phyloP scores from a whole-genome alignment of 441 rosid genomes.

The Adansonia gregorii region DNA sequence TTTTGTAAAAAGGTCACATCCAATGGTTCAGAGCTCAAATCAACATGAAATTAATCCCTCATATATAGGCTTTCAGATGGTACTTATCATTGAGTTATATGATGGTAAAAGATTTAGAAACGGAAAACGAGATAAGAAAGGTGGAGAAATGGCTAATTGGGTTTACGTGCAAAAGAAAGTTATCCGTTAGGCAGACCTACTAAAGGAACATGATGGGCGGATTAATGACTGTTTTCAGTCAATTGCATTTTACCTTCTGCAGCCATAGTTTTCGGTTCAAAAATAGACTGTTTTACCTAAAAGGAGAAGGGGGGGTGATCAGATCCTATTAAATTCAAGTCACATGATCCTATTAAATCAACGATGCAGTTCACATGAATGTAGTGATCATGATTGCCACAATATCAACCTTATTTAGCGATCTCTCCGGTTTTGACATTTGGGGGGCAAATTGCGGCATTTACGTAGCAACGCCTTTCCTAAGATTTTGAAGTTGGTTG shows the following conservation, averaged over 20 bases:
- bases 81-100: background rate
- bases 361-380: constrained; percentile 17
- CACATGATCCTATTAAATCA: constrained; percentile 16
- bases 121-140: background rate
- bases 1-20: constrained; percentile 13
- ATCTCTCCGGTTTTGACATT: background rate
- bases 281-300: constrained; percentile 1
- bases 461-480: background rate
- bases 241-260: background rate
- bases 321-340: background rate
- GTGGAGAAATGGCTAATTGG: background rate
- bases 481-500: background rate
- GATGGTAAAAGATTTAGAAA: background rate
- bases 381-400: background rate
- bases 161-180: background rate
- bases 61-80: background rate
- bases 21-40: background rate
- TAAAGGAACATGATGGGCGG: background rate
- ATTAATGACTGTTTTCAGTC: background rate
- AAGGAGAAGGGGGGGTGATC: background rate
- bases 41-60: background rate
- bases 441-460: background rate
- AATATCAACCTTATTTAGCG: background rate
- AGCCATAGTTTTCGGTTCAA: constrained; percentile 3
- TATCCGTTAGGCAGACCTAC: background rate